Percentiles rank a stretch among this genome's conserved stretches.
These are phyloP conservation scores for Asterophora lycoperdoides DNA, from an alignment of 768 basidiomycete genomes.

Conservation along the genomic window DNA sequence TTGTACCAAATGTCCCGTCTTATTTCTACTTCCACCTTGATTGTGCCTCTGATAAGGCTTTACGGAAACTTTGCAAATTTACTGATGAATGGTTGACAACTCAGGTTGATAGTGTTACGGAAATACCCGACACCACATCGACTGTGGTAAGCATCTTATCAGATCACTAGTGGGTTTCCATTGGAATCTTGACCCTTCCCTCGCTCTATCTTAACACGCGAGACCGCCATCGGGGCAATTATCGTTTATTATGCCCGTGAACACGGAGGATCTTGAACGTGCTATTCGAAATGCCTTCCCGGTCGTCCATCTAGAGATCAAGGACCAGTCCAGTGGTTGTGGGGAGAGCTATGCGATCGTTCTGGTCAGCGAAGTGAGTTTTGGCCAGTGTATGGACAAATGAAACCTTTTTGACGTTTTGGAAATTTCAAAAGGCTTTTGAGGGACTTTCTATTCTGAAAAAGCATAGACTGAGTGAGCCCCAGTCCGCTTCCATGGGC, in stretches of 20 bases:
- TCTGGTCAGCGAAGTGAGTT: slow-evolving; percentile 69
- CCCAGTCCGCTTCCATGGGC: too few species aligned
- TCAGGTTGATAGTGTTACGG: too few species aligned
- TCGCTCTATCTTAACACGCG: too few species aligned
- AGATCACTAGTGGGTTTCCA: too few species aligned
- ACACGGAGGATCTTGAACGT: slow-evolving; percentile 49
- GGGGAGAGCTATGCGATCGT: slow-evolving; percentile 73
- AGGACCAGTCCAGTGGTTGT: slow-evolving; percentile 77
- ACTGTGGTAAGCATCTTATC: too few species aligned
- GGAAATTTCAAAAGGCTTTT: slow-evolving; percentile 46
- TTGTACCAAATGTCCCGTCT: too few species aligned
- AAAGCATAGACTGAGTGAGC: slow-evolving; percentile 65
- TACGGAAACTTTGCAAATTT: too few species aligned
- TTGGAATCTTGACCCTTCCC: too few species aligned
- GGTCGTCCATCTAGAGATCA: slow-evolving; percentile 65
- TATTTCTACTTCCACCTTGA: too few species aligned
- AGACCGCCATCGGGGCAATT: neutral
- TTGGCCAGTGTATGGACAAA: neutral
- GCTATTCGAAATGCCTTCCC: slow-evolving; percentile 62
- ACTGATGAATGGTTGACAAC: too few species aligned
- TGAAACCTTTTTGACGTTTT: neutral
- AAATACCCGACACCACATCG: too few species aligned
- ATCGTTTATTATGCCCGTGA: slow-evolving; percentile 53
- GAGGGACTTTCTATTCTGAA: slow-evolving; percentile 79
- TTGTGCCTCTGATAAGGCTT: too few species aligned